Base-by-base conservation (phyloP, 176 grass and related monocot genomes). In the Bothriochloa decipiens region DNA sequence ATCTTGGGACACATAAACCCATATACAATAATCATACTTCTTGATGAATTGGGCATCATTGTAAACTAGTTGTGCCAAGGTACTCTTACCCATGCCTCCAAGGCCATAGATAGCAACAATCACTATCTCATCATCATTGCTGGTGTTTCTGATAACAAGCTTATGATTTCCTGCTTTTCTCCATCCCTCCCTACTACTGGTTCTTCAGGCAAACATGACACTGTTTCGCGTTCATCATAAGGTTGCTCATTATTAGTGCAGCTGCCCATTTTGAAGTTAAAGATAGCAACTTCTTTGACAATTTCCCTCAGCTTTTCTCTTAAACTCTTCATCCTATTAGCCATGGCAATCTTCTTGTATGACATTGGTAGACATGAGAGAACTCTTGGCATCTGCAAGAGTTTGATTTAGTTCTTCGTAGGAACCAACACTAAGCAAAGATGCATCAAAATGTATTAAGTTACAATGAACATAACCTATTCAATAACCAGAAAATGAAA, bases 1-100 rank as follows among this genome's bases (percentile, higher is more conserved):
- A 22, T n/a, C 18, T 29, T 18, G 15, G 4, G 73, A 76, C 9
- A 76, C 73, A 50, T 76, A 76, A n/a, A 76, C 49, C 73, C 73
- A 76, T 37, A 36, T 0, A 20, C 18, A 17, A 13, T 57, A 2
- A 3, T 52, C 74, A 58, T 76, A 76, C 0, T 76, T 32, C 5
- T 36, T n/a, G n/a, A n/a, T 76, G 49, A 57, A n/a, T 35, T 57
- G 47, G 3, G 9, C 32, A 35, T 57, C 47, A 13, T 76, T 57
- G 26, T 52, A 74, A 13, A 76, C 17, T 13, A n/a, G 73, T n/a
- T 57, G 28, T 57, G 73, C 73, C 18, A 76, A 36, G 3, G 52
- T 55, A 55, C 18, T 55, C 52, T 55, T 55, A 0, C 52, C 52
- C 52, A 55, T 22, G 22, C 52, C 52, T 55, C 52, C 52, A 22